Evolutionary conservation across 179 eudicot species (phyloP).

Genomic region (Sideroxylon spinosum): DNA sequence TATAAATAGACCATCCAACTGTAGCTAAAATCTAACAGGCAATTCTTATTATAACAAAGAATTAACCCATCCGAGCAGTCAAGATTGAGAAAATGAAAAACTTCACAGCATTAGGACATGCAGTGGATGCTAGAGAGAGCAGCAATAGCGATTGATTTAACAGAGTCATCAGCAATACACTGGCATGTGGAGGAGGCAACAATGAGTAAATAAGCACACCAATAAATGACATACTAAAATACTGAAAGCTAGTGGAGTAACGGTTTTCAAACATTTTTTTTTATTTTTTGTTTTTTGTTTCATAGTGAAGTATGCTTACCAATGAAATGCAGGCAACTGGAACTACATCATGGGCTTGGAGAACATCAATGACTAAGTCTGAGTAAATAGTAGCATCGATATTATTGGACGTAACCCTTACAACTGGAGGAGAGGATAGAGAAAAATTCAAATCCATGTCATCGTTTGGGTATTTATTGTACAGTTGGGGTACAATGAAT

Average conservation of each 20-base stretch:
- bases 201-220: not conserved
- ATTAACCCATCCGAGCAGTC: not conserved
- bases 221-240: not conserved
- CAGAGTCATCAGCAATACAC: not conserved
- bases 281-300: not conserved
- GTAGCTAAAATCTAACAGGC: not conserved
- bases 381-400: conserved; percentile 52
- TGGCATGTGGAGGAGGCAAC: not conserved
- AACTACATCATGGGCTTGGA: conserved; percentile 43
- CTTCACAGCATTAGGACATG: no score
- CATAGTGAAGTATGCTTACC: conserved; percentile 38
- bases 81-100: not conserved
- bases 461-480: conserved; percentile 71
- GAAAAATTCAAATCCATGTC: conserved; percentile 71
- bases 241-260: not conserved
- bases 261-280: not conserved
- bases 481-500: conserved; percentile 72
- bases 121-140: not conserved
- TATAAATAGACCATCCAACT: not conserved
- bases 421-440: conserved; percentile 52
- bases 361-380: conserved; percentile 56
- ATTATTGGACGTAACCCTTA: conserved; percentile 37
- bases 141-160: conserved; percentile 3
- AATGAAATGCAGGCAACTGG: conserved; percentile 70
- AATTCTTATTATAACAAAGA: not conserved